Percentiles rank a stretch among this genome's conserved stretches.
These are phyloP conservation scores for Centrapalus pauciflorus DNA, from an alignment of 129 eudicot species.

Conservation along the genomic window DNA sequence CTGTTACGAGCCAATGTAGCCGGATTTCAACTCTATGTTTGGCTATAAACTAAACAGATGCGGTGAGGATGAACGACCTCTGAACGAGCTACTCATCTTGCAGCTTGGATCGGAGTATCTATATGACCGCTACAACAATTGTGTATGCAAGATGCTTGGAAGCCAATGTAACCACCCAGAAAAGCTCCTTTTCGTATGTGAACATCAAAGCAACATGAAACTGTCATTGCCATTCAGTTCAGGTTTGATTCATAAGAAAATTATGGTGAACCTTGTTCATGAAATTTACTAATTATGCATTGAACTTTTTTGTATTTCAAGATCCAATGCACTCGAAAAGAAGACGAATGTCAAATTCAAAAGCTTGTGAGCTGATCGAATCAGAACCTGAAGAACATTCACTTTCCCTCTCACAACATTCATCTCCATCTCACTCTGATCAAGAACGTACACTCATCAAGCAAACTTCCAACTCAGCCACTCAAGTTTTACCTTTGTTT, in stretches of 20 bases:
- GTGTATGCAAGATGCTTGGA: slow-evolving; percentile 39
- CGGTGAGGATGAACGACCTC: slow-evolving; percentile 92
- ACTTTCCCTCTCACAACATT: slow-evolving; percentile 67
- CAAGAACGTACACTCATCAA: slow-evolving; percentile 53
- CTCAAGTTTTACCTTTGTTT: slow-evolving; percentile 43
- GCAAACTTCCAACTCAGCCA: slow-evolving; percentile 24
- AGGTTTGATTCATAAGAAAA: slow-evolving; percentile 25
- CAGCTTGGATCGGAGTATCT: slow-evolving; percentile 56
- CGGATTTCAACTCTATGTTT: slow-evolving; percentile 3
- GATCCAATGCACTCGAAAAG: slow-evolving; percentile 52
- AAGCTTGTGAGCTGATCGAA: slow-evolving; percentile 35
- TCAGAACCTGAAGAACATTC: slow-evolving; percentile 74
- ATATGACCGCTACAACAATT: slow-evolving; percentile 34
- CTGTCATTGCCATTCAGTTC: slow-evolving; percentile 23
- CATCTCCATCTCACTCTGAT: slow-evolving; percentile 89
- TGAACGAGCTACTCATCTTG: slow-evolving; percentile 73
- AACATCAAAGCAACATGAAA: slow-evolving; percentile 22
- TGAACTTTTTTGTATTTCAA: slow-evolving; percentile 12
- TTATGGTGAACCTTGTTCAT: neutral
- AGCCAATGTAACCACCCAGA: slow-evolving; percentile 39
- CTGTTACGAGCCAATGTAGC: neutral
- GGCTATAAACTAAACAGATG: slow-evolving; percentile 40
- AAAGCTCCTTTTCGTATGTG: slow-evolving; percentile 21
- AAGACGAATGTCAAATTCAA: slow-evolving; percentile 42
- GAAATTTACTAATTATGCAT: neutral